Conservation (phyloP, 2,329 filamentous ascomycete species). For the Pyrenophora seminiperda region DNA sequence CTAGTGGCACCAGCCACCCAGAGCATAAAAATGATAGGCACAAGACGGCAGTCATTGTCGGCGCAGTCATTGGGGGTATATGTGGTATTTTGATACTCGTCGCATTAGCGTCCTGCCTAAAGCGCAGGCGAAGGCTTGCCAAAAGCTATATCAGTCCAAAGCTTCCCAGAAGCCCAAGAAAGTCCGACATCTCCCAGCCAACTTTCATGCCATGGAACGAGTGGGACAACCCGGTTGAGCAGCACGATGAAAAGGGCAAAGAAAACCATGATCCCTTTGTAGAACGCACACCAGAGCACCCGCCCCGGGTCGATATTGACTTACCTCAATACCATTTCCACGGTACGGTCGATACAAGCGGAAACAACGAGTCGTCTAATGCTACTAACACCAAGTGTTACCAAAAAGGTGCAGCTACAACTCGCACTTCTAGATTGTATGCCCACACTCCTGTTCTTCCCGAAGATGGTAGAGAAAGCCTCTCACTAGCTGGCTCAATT, state of each 20-base stretch:
- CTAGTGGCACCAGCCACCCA: not conserved
- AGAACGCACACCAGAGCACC: slow-evolving; percentile 37
- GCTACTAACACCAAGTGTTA: too few relatives aligned
- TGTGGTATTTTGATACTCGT: slow-evolving; percentile 36
- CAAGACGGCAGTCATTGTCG: slow-evolving; percentile 30
- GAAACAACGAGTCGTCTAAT: too few relatives aligned
- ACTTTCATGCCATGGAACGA: slow-evolving; percentile 41
- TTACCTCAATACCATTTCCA: not conserved
- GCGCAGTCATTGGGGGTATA: slow-evolving; percentile 42
- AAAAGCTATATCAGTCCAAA: slow-evolving; percentile 29
- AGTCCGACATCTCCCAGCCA: slow-evolving; percentile 51
- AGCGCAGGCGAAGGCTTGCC: slow-evolving; percentile 28
- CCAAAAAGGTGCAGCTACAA: too few relatives aligned
- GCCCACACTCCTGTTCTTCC: too few relatives aligned
- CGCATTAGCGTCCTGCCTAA: slow-evolving; percentile 24
- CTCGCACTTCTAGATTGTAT: too few relatives aligned
- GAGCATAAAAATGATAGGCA: slow-evolving; percentile 11
- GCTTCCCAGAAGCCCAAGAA: slow-evolving; percentile 33
- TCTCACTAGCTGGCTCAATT: slow-evolving; percentile 48
- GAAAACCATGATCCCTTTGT: slow-evolving; percentile 20
- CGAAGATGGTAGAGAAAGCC: slow-evolving; percentile 29
- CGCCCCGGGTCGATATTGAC: slow-evolving; percentile 48
- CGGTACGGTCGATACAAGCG: too few relatives aligned
- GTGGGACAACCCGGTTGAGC: slow-evolving; percentile 13
- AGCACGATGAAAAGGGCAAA: slow-evolving; percentile 49